Evolutionary conservation across 495 filamentous ascomycete species (phyloP).

Genomic region (Mycothermus thermophilus): DNA sequence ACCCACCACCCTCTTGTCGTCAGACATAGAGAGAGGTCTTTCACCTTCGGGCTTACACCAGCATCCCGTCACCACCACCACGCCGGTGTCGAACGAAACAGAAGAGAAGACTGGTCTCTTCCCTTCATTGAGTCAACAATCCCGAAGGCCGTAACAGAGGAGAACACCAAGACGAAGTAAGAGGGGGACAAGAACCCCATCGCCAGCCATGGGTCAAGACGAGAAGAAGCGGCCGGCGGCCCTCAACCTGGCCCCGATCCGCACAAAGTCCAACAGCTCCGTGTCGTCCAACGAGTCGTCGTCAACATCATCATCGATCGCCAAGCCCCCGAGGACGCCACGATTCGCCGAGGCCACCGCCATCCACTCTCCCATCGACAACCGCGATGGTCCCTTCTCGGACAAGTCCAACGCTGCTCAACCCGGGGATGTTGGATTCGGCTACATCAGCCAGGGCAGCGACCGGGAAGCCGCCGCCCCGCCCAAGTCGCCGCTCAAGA

Average conservation of each 20-base stretch:
- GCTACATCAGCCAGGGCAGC: conserved; percentile 58
- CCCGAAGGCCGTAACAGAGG: no score
- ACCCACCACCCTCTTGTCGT: no score
- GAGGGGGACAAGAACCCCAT: conserved; percentile 11
- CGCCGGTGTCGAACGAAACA: conserved; percentile 12
- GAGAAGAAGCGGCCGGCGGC: conserved; percentile 39
- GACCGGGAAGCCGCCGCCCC: conserved; percentile 37
- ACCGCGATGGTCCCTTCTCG: conserved; percentile 50
- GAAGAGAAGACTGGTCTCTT: conserved; percentile 23
- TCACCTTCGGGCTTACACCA: no score
- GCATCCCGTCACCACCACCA: conserved; percentile 1
- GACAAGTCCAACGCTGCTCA: conserved; percentile 46
- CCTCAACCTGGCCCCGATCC: conserved; percentile 32
- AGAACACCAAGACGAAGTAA: no score
- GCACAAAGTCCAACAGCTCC: conserved; percentile 36
- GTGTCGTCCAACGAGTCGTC: conserved; percentile 40
- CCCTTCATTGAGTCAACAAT: conserved; percentile 19
- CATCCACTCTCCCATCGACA: conserved; percentile 70
- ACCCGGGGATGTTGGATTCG: conserved; percentile 79
- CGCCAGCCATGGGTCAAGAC: conserved; percentile 16
- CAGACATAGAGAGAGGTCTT: no score
- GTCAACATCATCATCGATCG: conserved; percentile 45
- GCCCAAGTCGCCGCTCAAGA: conserved; percentile 66
- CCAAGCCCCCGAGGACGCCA: conserved; percentile 61
- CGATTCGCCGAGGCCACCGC: conserved; percentile 85